These are phyloP conservation scores for Myxozyma neotropica DNA, from an alignment of 805 yeast species.

Conservation along the genomic window DNA sequence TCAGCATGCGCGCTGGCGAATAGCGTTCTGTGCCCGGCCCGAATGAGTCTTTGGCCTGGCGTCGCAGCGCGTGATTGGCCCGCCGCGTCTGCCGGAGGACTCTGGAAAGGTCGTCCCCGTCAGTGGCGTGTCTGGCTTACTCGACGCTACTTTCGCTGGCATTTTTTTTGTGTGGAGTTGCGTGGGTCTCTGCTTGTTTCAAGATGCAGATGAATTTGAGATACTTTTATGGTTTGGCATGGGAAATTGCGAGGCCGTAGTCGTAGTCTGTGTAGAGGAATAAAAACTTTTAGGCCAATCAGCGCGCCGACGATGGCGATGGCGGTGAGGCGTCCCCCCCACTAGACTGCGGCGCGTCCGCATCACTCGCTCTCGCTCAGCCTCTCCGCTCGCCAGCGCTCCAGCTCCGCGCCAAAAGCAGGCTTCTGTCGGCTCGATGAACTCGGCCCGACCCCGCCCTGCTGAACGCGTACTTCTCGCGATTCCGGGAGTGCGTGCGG, in stretches of 20 bases:
- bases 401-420: neutral
- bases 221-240: too few relatives aligned
- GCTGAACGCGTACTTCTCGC: neutral
- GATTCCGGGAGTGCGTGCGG: conserved; percentile 11
- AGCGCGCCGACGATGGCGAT: conserved; percentile 2
- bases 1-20: conserved; percentile 6
- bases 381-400: neutral
- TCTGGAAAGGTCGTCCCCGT: too few relatives aligned
- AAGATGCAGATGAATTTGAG: too few relatives aligned
- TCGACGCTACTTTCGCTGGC: too few relatives aligned
- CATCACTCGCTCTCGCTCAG: neutral
- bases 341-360: neutral
- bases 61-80: neutral
- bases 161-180: too few relatives aligned
- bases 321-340: conserved; percentile 3
- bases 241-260: too few relatives aligned
- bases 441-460: neutral
- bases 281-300: neutral
- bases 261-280: neutral
- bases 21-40: neutral
- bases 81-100: neutral
- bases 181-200: too few relatives aligned
- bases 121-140: too few relatives aligned
- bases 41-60: neutral
- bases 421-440: neutral